These are phyloP conservation scores for Fusarium pilosicola DNA, from an alignment of 2,329 filamentous ascomycete genomes.

Conservation along the genomic window DNA sequence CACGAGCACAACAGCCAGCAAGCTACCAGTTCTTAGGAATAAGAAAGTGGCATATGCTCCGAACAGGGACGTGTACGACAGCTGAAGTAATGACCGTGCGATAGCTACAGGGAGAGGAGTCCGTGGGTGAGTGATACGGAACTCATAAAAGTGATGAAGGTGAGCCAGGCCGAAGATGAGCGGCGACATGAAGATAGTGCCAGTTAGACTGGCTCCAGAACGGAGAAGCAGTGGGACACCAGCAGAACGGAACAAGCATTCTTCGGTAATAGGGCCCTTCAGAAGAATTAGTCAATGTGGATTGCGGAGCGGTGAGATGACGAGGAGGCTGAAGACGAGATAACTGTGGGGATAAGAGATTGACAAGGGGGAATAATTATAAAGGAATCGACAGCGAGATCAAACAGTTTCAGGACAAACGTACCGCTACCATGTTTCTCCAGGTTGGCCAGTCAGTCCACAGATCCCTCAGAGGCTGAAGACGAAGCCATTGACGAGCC, in stretches of 20 bases:
- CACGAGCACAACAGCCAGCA: conserved; percentile 78
- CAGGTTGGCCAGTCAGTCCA: conserved; percentile 82
- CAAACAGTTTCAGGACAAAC: conserved; percentile 44
- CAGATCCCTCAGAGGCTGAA: conserved; percentile 65
- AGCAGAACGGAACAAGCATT: conserved; percentile 90
- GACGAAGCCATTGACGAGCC: conserved; percentile 72
- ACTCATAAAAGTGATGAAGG: conserved; percentile 96
- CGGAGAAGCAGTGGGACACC: conserved; percentile 85
- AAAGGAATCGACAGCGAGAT: conserved; percentile 22
- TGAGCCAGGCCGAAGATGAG: conserved; percentile 94
- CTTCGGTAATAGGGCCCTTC: conserved; percentile 88
- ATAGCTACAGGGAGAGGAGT: conserved; percentile 71
- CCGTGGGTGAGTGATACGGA: conserved; percentile 80
- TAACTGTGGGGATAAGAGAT: conserved; percentile 30
- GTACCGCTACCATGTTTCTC: conserved; percentile 86
- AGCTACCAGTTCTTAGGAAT: conserved; percentile 84
- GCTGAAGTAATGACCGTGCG: conserved; percentile 81
- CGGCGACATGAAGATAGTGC: conserved; percentile 83
- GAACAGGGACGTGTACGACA: conserved; percentile 91
- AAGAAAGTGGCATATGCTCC: conserved; percentile 93
- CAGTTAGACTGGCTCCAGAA: conserved; percentile 64
- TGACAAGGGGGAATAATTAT: conserved; percentile 18
- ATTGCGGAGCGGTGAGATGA: conserved; percentile 37
- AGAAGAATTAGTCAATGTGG: conserved; percentile 16
- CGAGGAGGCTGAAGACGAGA: conserved; percentile 30